phyloP scores from a whole-genome alignment of 2,329 filamentous ascomycete species.

The Basipetospora chlamydospora region DNA sequence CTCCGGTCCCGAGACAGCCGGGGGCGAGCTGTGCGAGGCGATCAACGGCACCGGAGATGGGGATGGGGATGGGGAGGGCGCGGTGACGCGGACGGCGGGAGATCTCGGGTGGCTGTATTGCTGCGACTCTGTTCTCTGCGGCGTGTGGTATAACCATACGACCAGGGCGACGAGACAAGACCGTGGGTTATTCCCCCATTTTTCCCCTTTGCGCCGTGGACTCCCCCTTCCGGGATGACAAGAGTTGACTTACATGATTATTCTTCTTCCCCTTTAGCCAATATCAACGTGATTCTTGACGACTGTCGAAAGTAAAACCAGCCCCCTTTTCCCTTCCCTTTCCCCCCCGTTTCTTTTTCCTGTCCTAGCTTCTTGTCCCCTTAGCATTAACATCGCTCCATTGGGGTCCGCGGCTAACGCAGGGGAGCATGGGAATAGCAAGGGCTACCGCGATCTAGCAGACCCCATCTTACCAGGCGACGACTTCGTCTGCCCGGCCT shows the following conservation, averaged over 20 bases:
- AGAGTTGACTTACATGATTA: neutral
- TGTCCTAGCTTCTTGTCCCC: too few species aligned
- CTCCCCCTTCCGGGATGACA: too few species aligned
- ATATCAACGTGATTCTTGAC: constrained; percentile 6
- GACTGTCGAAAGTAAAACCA: constrained; percentile 7
- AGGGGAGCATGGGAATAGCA: neutral
- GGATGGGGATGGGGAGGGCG: neutral
- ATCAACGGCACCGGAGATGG: neutral
- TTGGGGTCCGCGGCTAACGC: too few species aligned
- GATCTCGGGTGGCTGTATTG: constrained; percentile 7
- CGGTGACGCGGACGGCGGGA: too few species aligned
- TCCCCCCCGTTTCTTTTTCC: too few species aligned
- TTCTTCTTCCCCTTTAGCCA: constrained; percentile 6
- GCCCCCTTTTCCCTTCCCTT: neutral
- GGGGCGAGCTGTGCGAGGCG: constrained; percentile 4
- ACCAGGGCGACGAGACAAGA: constrained; percentile 5
- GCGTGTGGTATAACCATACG: constrained; percentile 5
- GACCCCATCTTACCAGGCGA: neutral
- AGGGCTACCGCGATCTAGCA: neutral
- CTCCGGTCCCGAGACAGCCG: neutral
- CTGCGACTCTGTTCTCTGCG: constrained; percentile 8
- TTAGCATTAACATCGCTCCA: too few species aligned
- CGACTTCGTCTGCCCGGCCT: constrained; percentile 1
- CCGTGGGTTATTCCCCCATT: constrained; percentile 4
- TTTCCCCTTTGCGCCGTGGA: neutral